Conservation (phyloP, 2,329 filamentous ascomycete species). For the Xylariaceae sp. region DNA sequence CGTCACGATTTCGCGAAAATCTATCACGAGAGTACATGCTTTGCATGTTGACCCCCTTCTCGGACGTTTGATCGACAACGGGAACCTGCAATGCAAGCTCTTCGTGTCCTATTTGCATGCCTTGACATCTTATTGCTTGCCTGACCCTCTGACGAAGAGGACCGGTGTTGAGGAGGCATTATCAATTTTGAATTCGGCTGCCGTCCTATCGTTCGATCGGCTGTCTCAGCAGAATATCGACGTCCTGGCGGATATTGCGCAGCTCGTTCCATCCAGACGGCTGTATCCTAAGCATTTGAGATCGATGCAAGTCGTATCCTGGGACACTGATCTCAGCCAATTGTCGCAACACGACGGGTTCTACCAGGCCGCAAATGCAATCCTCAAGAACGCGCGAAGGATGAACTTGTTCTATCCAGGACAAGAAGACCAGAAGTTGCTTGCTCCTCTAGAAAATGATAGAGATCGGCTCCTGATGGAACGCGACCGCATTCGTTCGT, state of each 20-base stretch:
- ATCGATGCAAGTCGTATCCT: constrained; percentile 8
- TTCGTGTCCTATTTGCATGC: constrained; percentile 45
- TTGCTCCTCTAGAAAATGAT: not conserved
- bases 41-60: constrained; percentile 1
- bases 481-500: constrained; percentile 8
- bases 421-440: not conserved
- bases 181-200: constrained; percentile 39
- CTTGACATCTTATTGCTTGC: constrained; percentile 51
- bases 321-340: not conserved
- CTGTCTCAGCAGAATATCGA: constrained; percentile 4
- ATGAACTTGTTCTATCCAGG: constrained; percentile 12
- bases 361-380: not conserved
- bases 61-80: constrained; percentile 5
- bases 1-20: constrained; percentile 1
- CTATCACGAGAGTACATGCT: constrained; percentile 2
- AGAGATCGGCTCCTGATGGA: constrained; percentile 1
- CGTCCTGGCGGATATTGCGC: not conserved
- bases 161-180: constrained; percentile 59
- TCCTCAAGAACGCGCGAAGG: not conserved
- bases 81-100: constrained; percentile 8
- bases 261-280: not conserved
- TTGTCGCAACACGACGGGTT: constrained; percentile 6
- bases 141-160: constrained; percentile 50
- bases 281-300: constrained; percentile 2
- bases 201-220: constrained; percentile 5